Conservation (phyloP, 2,329 filamentous ascomycete species). For the Penicillium concentricum region DNA sequence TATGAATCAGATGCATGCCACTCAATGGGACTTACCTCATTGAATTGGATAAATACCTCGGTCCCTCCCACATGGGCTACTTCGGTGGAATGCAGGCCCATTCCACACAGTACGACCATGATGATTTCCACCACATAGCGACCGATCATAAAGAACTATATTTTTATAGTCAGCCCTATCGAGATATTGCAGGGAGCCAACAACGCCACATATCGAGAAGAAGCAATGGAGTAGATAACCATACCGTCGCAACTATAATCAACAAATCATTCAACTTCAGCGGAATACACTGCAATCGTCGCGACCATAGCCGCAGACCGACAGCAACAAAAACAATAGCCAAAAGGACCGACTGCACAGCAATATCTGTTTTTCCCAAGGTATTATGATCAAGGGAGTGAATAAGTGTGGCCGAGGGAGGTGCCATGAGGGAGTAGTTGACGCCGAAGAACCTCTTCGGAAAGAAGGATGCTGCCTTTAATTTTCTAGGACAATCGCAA, state of each 20-base stretch:
- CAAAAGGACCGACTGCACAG: conserved; percentile 19
- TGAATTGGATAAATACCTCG: conserved; percentile 10
- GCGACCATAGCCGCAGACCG: conserved; percentile 19
- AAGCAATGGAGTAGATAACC: not conserved
- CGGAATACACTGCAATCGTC: conserved; percentile 10
- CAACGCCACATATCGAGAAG: not conserved
- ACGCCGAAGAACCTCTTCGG: not conserved
- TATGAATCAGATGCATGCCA: not conserved
- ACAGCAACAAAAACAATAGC: conserved; percentile 10
- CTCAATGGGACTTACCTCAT: conserved; percentile 12
- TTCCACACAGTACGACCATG: conserved; percentile 17
- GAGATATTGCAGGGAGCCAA: not conserved
- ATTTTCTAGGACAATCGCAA: not conserved
- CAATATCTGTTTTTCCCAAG: conserved; percentile 21
- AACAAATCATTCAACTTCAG: conserved; percentile 20
- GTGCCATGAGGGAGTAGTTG: conserved; percentile 10
- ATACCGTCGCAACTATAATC: conserved; percentile 16
- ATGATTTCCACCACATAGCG: conserved; percentile 22
- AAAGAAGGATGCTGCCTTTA: not conserved
- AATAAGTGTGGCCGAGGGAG: conserved; percentile 7
- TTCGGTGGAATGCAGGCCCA: conserved; percentile 19
- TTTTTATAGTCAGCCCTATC: not conserved
- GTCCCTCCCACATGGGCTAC: conserved; percentile 9
- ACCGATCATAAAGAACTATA: conserved; percentile 16
- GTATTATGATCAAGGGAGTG: conserved; percentile 20